Percentiles rank a stretch among this genome's conserved stretches.
Evolutionary conservation across 78 protist species (phyloP).

Genomic region (Dictyostelium capitatum): DNA sequence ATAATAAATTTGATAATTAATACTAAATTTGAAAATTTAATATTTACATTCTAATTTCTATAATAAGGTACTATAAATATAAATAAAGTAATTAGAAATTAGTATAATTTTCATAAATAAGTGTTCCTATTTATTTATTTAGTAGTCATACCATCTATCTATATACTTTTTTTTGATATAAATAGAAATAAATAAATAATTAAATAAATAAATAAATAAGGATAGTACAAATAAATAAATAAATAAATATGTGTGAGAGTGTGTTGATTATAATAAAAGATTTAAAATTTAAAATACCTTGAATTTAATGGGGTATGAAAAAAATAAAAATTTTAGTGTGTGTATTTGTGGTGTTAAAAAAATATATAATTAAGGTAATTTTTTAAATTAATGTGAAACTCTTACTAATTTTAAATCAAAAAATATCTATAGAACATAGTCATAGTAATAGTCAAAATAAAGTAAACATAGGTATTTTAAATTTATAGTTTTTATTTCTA

Average conservation of each 20-base stretch:
- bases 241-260: background rate
- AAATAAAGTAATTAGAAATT: background rate
- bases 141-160: background rate
- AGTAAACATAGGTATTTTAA: no score
- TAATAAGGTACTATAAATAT: background rate
- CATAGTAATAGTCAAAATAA: no score
- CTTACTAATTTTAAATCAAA: background rate
- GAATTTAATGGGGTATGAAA: no score
- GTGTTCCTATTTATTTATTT: background rate
- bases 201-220: conserved; percentile 4
- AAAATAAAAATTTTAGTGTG: no score
- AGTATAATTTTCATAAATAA: background rate
- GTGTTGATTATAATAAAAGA: background rate
- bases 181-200: background rate
- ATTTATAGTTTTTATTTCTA: no score
- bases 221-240: background rate
- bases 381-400: background rate
- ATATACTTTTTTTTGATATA: background rate
- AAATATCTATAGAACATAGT: no score
- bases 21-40: background rate
- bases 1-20: no score
- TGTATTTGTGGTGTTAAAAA: no score
- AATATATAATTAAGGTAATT: background rate
- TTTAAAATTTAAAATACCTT: no score
- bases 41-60: background rate